A percentile compares a stretch with the other conserved stretches of the same genome.
Evolutionary conservation across 2,329 filamentous ascomycete species (phyloP).

Genomic region (Hymenotorrendiella dingleyae): DNA sequence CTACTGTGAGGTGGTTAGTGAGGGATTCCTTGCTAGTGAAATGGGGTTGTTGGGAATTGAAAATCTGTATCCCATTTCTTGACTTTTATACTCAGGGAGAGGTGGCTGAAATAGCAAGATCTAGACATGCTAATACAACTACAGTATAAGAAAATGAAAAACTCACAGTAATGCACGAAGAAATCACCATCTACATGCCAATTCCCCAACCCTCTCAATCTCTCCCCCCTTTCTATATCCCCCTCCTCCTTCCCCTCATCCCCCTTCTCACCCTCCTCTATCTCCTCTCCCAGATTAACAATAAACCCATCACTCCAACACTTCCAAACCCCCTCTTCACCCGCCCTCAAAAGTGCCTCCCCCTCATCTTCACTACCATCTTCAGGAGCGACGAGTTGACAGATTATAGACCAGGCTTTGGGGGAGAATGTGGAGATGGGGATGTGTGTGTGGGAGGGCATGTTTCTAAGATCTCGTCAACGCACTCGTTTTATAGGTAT

Average conservation of each 20-base stretch:
- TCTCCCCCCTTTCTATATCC: conserved; percentile 43
- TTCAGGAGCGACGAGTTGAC: conserved; percentile 50
- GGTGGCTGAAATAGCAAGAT: neutral
- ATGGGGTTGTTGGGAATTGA: too few species aligned
- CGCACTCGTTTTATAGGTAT: too few species aligned
- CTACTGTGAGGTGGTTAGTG: too few species aligned
- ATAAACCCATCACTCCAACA: conserved; percentile 64
- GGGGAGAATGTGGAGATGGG: conserved; percentile 52
- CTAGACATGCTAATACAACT: neutral
- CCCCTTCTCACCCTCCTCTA: conserved; percentile 40
- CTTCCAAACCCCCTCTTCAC: conserved; percentile 34
- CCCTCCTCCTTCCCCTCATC: conserved; percentile 32
- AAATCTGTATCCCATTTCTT: too few species aligned
- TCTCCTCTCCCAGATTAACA: conserved; percentile 60
- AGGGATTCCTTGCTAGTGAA: too few species aligned
- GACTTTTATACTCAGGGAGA: neutral
- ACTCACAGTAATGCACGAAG: conserved; percentile 56
- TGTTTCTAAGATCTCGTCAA: too few species aligned
- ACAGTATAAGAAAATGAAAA: neutral
- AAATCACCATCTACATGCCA: conserved; percentile 72
- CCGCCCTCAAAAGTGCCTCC: conserved; percentile 42
- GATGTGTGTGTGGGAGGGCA: conserved; percentile 55
- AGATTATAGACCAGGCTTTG: conserved; percentile 60
- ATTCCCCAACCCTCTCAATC: conserved; percentile 42
- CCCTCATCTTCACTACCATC: conserved; percentile 31